Percentiles rank a stretch among this genome's conserved stretches.
phyloP scores from a whole-genome alignment of 495 filamentous ascomycete genomes.

The Aspergillus biplanus region DNA sequence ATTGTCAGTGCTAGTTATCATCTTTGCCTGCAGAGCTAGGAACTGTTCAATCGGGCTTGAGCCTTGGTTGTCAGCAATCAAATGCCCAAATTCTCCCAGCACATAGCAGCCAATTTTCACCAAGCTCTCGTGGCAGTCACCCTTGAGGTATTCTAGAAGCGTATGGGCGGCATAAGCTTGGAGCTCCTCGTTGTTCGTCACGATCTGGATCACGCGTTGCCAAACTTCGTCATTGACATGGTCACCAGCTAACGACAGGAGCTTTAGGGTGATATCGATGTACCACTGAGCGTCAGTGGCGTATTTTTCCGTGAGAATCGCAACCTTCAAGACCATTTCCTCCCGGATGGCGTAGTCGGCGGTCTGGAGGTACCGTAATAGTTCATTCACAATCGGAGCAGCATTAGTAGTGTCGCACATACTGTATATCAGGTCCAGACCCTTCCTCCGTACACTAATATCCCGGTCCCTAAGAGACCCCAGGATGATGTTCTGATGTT shows the following conservation, averaged over 20 bases:
- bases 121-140: constrained; percentile 93
- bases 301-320: constrained; percentile 97
- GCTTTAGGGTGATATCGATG: constrained; percentile 92
- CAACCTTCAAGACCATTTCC: constrained; percentile 99
- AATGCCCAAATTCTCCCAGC: constrained; percentile 94
- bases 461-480: constrained; percentile 93
- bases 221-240: constrained; percentile 99
- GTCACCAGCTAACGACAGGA: constrained; percentile 95
- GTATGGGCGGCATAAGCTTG: constrained; percentile 96
- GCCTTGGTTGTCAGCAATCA: constrained; percentile 91
- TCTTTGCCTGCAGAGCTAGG: constrained; percentile 86
- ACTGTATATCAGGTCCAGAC: constrained; percentile 95
- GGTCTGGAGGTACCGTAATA: constrained; percentile 91
- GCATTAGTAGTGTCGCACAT: constrained; percentile 98
- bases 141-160: constrained; percentile 85
- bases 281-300: constrained; percentile 99
- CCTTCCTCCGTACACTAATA: constrained; percentile 95
- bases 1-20: constrained; percentile 83
- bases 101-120: constrained; percentile 98
- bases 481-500: constrained; percentile 94
- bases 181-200: constrained; percentile 98
- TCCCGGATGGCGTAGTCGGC: constrained; percentile 97
- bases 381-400: constrained; percentile 87
- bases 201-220: constrained; percentile 98
- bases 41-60: constrained; percentile 99